These are phyloP conservation scores for Pythium coloratum DNA, from an alignment of 352 stramenopile species.

Conservation along the genomic window DNA sequence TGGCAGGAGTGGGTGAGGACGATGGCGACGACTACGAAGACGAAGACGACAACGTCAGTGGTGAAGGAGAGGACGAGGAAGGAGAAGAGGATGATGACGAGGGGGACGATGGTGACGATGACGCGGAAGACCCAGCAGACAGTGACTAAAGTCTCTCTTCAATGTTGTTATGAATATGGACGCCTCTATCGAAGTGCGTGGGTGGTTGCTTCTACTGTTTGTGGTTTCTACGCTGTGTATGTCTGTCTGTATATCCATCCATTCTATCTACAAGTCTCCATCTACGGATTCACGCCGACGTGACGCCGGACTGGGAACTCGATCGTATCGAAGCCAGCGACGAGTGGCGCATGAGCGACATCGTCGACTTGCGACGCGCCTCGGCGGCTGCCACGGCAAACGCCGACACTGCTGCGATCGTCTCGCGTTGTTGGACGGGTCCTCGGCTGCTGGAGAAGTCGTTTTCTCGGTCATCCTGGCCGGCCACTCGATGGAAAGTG, in stretches of 20 bases:
- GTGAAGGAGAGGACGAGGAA: constrained; percentile 1
- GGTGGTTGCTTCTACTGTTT: not conserved
- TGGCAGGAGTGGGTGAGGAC: not conserved
- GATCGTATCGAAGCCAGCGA: constrained; percentile 7
- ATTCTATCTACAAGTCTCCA: not conserved
- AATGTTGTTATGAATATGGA: not conserved
- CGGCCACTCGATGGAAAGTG: not conserved
- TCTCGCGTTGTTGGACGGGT: constrained; percentile 21
- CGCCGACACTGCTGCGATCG: constrained; percentile 50
- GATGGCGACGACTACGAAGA: constrained; percentile 14
- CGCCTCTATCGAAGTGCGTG: no score
- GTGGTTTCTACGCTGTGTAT: not conserved
- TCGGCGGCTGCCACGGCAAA: constrained; percentile 51
- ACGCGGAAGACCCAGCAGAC: constrained; percentile 4
- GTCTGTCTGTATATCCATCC: no score
- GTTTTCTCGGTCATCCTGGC: not conserved
- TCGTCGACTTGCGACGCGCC: constrained; percentile 52
- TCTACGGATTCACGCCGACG: constrained; percentile 1
- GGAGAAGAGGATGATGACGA: constrained; percentile 6
- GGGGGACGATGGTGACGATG: constrained; percentile 12
- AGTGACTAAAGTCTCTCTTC: not conserved
- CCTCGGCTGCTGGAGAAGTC: constrained; percentile 8
- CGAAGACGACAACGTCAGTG: constrained; percentile 13
- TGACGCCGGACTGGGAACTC: constrained; percentile 21
- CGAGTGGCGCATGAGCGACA: constrained; percentile 51